Conservation (phyloP, 2,329 filamentous ascomycete species). For the Westerdykella ornata region DNA sequence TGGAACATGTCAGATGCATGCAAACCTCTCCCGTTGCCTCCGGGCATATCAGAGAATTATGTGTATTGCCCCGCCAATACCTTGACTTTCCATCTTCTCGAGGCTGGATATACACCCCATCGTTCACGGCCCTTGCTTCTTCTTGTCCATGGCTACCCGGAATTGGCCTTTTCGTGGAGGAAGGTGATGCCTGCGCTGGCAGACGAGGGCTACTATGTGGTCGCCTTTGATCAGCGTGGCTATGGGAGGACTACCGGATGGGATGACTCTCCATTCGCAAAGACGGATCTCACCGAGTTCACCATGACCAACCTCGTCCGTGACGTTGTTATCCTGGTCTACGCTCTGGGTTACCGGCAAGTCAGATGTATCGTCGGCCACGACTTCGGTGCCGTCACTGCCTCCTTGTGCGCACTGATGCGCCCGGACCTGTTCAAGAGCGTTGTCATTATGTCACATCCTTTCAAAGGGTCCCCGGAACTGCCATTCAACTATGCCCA, state of each 20-base stretch:
- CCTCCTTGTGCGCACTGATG: slow-evolving; percentile 54
- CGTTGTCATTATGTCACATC: slow-evolving; percentile 59
- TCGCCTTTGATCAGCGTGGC: slow-evolving; percentile 62
- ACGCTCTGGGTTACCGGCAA: slow-evolving; percentile 53
- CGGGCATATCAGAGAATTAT: slow-evolving; percentile 50
- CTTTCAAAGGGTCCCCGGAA: slow-evolving; percentile 50
- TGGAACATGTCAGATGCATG: no score
- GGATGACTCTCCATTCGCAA: slow-evolving; percentile 46
- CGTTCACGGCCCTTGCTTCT: slow-evolving; percentile 50
- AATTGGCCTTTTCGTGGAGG: slow-evolving; percentile 64
- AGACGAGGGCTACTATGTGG: slow-evolving; percentile 55
- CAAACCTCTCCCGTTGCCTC: slow-evolving; percentile 48
- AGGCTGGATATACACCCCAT: slow-evolving; percentile 43
- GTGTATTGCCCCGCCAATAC: slow-evolving; percentile 50
- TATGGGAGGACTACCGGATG: slow-evolving; percentile 61
- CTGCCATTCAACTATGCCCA: slow-evolving; percentile 46
- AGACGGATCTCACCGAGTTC: slow-evolving; percentile 53
- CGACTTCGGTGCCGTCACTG: slow-evolving; percentile 59
- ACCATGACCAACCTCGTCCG: slow-evolving; percentile 53
- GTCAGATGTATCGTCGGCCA: slow-evolving; percentile 58
- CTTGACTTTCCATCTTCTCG: slow-evolving; percentile 56
- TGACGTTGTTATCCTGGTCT: slow-evolving; percentile 56
- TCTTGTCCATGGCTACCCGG: slow-evolving; percentile 61
- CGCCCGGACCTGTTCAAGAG: slow-evolving; percentile 59
- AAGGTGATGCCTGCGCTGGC: slow-evolving; percentile 56